Evolutionary conservation across 2,329 filamentous ascomycete genomes (phyloP).

Genomic region (Microascus cirrosus): DNA sequence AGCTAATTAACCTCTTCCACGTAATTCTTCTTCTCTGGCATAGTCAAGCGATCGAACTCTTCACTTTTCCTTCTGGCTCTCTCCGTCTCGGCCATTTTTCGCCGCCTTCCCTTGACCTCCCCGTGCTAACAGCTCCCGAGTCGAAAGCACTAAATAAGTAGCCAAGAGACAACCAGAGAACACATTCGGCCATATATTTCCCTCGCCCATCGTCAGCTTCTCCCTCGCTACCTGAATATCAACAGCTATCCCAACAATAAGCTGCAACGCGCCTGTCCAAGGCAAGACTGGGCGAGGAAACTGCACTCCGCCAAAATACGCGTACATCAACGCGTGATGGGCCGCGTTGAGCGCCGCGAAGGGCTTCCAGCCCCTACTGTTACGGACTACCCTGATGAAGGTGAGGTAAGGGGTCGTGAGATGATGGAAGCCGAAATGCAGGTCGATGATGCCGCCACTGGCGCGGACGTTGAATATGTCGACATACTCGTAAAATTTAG

Average conservation of each 20-base stretch:
- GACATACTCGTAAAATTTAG: constrained; percentile 19
- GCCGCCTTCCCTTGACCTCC: neutral
- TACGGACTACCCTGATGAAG: constrained; percentile 12
- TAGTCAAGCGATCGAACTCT: too few relatives aligned
- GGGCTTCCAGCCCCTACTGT: constrained; percentile 14
- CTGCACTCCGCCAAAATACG: constrained; percentile 15
- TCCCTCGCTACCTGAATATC: constrained; percentile 5
- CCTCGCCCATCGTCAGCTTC: neutral
- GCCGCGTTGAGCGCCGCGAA: constrained; percentile 16
- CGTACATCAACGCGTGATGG: constrained; percentile 18
- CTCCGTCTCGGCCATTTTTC: neutral
- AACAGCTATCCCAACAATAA: constrained; percentile 6
- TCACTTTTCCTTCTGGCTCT: neutral
- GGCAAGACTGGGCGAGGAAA: constrained; percentile 5
- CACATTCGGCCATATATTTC: neutral
- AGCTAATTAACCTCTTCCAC: too few relatives aligned
- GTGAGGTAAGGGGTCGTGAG: constrained; percentile 18
- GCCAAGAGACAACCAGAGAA: neutral
- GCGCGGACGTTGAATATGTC: constrained; percentile 18
- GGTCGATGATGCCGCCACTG: constrained; percentile 11
- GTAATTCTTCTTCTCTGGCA: too few relatives aligned
- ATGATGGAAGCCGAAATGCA: constrained; percentile 18
- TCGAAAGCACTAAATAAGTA: neutral
- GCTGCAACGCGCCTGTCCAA: constrained; percentile 7
- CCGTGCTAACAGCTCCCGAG: neutral